Conservation (phyloP, 1,284 basidiomycete species). For the Mycosarcoma mackinlayi region DNA sequence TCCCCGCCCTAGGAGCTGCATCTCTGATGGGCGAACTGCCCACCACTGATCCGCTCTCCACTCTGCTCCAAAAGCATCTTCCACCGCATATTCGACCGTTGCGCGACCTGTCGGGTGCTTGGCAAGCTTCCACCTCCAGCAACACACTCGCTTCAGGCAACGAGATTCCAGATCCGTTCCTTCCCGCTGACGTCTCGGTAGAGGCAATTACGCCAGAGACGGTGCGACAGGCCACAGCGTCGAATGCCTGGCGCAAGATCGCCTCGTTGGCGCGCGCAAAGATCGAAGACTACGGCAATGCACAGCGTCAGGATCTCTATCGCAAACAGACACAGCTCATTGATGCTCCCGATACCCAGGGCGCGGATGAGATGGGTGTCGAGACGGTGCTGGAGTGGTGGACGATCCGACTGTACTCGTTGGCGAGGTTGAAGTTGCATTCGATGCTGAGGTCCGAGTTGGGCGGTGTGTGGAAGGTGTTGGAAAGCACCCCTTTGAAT, state of each 20-base stretch:
- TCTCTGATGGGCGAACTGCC: constrained; percentile 40
- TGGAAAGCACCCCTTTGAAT: no score
- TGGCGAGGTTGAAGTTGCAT: constrained; percentile 37
- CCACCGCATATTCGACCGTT: constrained; percentile 34
- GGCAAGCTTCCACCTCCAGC: constrained; percentile 6
- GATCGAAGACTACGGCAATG: constrained; percentile 8
- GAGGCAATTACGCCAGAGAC: constrained; percentile 1
- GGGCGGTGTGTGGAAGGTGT: constrained; percentile 23
- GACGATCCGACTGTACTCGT: constrained; percentile 39
- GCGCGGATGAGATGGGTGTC: not conserved
- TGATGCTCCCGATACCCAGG: not conserved
- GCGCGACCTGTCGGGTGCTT: constrained; percentile 35
- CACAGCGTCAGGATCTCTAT: not conserved
- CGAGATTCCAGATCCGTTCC: constrained; percentile 23
- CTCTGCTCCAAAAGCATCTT: constrained; percentile 45
- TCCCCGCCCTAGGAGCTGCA: constrained; percentile 10
- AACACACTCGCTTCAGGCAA: not conserved
- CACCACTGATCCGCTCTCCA: constrained; percentile 37
- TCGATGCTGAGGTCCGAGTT: constrained; percentile 43
- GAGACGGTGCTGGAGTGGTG: constrained; percentile 42
- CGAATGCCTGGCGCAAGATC: constrained; percentile 42
- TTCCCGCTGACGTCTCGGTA: not conserved
- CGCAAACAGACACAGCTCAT: not conserved
- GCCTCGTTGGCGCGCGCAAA: constrained; percentile 16
- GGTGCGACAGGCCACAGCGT: constrained; percentile 17